These are phyloP conservation scores for Diaporthe batatas DNA, from an alignment of 2,329 filamentous ascomycete species.

Conservation along the genomic window DNA sequence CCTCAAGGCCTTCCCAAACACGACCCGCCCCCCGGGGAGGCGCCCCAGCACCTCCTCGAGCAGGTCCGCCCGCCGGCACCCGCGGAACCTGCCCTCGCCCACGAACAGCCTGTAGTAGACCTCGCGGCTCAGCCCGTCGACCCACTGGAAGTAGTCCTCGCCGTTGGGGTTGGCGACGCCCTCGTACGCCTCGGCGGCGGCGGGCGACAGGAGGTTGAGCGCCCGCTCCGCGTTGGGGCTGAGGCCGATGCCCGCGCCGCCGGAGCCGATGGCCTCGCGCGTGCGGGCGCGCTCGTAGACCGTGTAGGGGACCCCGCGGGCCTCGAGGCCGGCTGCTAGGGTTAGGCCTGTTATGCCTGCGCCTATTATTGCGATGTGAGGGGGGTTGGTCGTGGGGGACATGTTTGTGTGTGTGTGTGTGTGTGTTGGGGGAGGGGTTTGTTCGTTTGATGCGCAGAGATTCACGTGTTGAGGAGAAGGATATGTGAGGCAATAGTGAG, in stretches of 20 bases:
- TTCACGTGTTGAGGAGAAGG: no score
- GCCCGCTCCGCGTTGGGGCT: slow-evolving; percentile 64
- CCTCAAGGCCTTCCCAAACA: slow-evolving; percentile 53
- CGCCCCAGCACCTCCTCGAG: slow-evolving; percentile 55
- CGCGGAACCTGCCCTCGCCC: slow-evolving; percentile 58
- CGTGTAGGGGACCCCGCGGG: slow-evolving; percentile 56
- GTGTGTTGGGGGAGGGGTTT: no score
- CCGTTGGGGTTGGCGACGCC: slow-evolving; percentile 54
- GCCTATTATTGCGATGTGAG: slow-evolving; percentile 62
- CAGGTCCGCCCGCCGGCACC: slow-evolving; percentile 56
- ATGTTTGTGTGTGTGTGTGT: background rate
- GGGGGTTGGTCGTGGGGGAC: slow-evolving; percentile 31
- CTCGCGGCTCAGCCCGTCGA: slow-evolving; percentile 52
- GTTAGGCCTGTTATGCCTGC: slow-evolving; percentile 65
- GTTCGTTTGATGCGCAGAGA: no score
- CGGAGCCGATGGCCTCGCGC: slow-evolving; percentile 54
- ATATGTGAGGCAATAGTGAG: no score
- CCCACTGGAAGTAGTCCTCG: slow-evolving; percentile 59
- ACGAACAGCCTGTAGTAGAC: slow-evolving; percentile 53
- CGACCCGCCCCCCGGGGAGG: slow-evolving; percentile 47
- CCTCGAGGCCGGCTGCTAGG: slow-evolving; percentile 61
- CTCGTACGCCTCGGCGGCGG: slow-evolving; percentile 55
- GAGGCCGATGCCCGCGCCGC: slow-evolving; percentile 66
- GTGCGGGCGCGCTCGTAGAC: slow-evolving; percentile 60
- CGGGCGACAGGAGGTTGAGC: slow-evolving; percentile 55